Conservation (phyloP, 2,329 filamentous ascomycete species). For the Aspergillus costaricaensis region DNA sequence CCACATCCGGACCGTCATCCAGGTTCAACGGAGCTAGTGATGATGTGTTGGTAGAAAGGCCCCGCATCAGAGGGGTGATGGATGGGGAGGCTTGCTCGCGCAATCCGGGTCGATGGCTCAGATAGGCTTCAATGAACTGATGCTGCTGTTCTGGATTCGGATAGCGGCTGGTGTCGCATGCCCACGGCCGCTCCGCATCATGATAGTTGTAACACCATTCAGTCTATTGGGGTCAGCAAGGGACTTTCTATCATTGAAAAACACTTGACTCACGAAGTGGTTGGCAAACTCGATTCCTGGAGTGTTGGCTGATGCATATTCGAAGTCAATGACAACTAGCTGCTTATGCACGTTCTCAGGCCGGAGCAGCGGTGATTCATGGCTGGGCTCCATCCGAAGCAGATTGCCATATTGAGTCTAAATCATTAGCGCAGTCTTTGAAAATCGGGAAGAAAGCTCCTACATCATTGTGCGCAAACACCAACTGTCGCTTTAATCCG, state of each 20-base stretch:
- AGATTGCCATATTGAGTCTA: slow-evolving; percentile 99
- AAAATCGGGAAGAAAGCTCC: slow-evolving; percentile 37
- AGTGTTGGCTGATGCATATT: slow-evolving; percentile 89
- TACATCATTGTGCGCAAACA: slow-evolving; percentile 98
- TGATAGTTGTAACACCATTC: slow-evolving; percentile 99
- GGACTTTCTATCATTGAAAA: too few relatives aligned
- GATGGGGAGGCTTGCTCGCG: slow-evolving; percentile 28
- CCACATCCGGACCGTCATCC: slow-evolving; percentile 64
- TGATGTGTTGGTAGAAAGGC: slow-evolving; percentile 52
- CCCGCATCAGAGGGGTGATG: slow-evolving; percentile 50
- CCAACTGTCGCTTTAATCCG: slow-evolving; percentile 70
- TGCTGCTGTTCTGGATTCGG: slow-evolving; percentile 78
- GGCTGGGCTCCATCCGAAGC: slow-evolving; percentile 69
- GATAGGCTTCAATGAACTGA: slow-evolving; percentile 82
- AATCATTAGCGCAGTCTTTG: slow-evolving; percentile 18
- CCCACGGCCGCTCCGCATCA: slow-evolving; percentile 64
- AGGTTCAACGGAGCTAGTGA: slow-evolving; percentile 71
- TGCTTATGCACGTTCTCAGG: slow-evolving; percentile 95
- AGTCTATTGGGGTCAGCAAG: slow-evolving; percentile 49
- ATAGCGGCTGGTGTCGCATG: slow-evolving; percentile 70
- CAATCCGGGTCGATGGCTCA: slow-evolving; percentile 71
- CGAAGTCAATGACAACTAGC: slow-evolving; percentile 95
- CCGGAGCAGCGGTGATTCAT: slow-evolving; percentile 80
- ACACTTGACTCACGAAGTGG: slow-evolving; percentile 69
- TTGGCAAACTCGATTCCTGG: slow-evolving; percentile 92